Conservation (phyloP, 257 asterid genomes). For the Primulina eburnea region DNA sequence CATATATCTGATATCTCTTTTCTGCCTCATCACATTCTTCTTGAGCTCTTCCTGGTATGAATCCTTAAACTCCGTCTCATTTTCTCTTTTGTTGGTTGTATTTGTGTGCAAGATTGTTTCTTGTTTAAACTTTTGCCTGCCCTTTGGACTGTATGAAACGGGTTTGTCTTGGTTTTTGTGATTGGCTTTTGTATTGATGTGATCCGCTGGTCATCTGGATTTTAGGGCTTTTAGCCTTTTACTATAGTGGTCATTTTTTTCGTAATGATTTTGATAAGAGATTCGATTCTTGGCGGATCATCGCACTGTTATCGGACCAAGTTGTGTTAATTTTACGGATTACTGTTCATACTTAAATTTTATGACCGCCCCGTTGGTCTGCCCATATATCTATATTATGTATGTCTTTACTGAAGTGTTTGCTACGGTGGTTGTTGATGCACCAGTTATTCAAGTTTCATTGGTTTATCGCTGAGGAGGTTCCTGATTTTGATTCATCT, state of each 20-base stretch:
- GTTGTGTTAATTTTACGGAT: not conserved
- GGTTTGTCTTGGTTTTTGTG: conserved; percentile 18
- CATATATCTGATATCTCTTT: conserved; percentile 72
- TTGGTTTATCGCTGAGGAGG: not conserved
- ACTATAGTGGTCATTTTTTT: not conserved
- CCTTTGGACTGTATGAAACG: conserved; percentile 21
- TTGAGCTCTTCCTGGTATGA: conserved; percentile 66
- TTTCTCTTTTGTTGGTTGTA: not conserved
- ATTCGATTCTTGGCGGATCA: not conserved
- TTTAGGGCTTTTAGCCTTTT: not conserved
- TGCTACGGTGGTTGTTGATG: not conserved
- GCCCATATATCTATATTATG: not conserved
- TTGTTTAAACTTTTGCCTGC: conserved; percentile 2
- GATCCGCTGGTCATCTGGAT: conserved; percentile 9
- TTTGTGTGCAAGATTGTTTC: not conserved
- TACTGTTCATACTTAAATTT: not conserved
- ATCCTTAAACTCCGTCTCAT: not conserved
- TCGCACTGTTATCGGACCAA: not conserved
- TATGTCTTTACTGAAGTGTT: not conserved
- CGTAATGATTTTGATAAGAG: conserved; percentile 12
- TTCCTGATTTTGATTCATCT: not conserved
- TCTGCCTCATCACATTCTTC: conserved; percentile 76
- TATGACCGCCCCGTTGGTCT: not conserved
- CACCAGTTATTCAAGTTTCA: not conserved
- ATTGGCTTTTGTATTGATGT: conserved; percentile 18